Percentiles rank a stretch among this genome's conserved stretches.
Evolutionary conservation across 2,329 filamentous ascomycete species (phyloP).

Genomic region (Anisogramma anomala): DNA sequence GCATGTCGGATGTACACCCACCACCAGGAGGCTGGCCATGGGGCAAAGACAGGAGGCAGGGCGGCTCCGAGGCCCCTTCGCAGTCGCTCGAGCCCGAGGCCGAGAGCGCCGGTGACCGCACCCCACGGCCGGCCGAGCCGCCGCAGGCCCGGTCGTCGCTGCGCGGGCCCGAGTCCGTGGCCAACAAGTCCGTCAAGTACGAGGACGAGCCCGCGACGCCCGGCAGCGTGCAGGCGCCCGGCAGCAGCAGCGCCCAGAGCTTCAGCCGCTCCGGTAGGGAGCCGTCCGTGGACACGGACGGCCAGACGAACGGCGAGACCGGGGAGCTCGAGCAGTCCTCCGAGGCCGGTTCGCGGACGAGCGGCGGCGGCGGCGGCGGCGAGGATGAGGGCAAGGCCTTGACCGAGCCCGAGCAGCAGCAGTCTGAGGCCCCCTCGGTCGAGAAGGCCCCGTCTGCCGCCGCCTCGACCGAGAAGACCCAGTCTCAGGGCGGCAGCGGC

Average conservation of each 20-base stretch:
- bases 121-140: constrained; percentile 6
- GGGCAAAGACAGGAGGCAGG: constrained; percentile 15
- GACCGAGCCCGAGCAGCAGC: not conserved
- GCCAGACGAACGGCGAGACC: not conserved
- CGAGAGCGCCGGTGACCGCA: not conserved
- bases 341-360: too few species aligned
- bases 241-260: constrained; percentile 10
- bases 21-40: constrained; percentile 16
- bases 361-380: not conserved
- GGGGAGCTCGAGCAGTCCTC: constrained; percentile 5
- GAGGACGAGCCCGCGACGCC: constrained; percentile 11
- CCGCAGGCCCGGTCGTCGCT: constrained; percentile 11
- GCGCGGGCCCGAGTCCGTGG: constrained; percentile 5
- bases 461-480: constrained; percentile 2
- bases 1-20: constrained; percentile 15
- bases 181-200: constrained; percentile 16
- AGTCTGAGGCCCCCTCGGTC: not conserved
- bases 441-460: constrained; percentile 1
- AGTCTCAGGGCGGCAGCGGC: constrained; percentile 1
- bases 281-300: constrained; percentile 11
- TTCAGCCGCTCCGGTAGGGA: constrained; percentile 14
- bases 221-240: constrained; percentile 7
- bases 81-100: constrained; percentile 1
- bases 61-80: constrained; percentile 11
- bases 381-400: not conserved